Conservation (phyloP, 108 stramenopile species). For the Poteriospumella lacustris region DNA sequence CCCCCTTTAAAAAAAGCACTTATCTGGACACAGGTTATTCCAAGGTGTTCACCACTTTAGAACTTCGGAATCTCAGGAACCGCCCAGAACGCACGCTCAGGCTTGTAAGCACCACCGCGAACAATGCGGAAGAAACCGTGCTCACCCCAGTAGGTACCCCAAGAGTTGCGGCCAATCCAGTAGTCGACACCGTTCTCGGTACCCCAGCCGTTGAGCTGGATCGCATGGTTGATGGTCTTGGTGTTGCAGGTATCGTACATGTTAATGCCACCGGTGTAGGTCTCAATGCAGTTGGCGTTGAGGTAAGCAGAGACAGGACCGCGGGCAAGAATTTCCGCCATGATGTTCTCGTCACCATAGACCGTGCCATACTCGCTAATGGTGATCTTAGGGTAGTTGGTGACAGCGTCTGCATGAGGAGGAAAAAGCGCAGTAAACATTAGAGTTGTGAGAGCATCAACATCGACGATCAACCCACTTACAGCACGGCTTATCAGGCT, state of each 20-base stretch:
- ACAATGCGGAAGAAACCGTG: conserved; percentile 47
- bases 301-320: conserved; percentile 41
- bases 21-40: no score
- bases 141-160: conserved; percentile 57
- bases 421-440: not conserved
- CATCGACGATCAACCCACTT: no score
- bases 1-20: no score
- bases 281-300: conserved; percentile 31
- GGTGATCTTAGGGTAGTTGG: not conserved
- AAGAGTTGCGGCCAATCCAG: conserved; percentile 51
- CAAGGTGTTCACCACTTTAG: no score
- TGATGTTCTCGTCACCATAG: conserved; percentile 19
- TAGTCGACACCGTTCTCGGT: conserved; percentile 45
- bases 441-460: not conserved
- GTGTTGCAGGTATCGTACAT: conserved; percentile 28
- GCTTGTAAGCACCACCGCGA: conserved; percentile 31
- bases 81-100: conserved; percentile 16
- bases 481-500: not conserved
- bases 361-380: not conserved
- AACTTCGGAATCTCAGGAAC: conserved; percentile 13
- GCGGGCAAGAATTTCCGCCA: conserved; percentile 29
- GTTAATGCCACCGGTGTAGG: conserved; percentile 24
- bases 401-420: conserved; percentile 1
- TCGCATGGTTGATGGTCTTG: conserved; percentile 29
- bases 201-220: conserved; percentile 40